Base-by-base conservation (phyloP, 768 basidiomycete species). In the Trametes cingulata region DNA sequence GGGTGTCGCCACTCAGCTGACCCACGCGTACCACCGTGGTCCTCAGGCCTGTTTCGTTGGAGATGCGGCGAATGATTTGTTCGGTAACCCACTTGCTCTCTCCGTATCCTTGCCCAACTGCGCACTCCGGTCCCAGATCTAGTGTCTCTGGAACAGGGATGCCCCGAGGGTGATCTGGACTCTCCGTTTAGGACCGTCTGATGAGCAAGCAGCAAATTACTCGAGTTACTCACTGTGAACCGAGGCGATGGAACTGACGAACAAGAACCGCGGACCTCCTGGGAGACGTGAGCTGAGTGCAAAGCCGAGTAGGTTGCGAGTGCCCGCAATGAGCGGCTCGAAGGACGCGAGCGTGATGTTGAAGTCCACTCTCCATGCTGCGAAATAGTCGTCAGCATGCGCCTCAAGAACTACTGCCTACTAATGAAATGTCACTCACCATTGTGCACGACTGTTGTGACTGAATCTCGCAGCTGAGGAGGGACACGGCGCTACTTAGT, bases 41-140 rank as follows among this genome's bases (percentile, higher is more conserved):
- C 7, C 71, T 70, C 3, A 82, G 57, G 3, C 76, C 72, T 8
- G 78, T 78, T 47, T 63, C 35, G 13, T 56, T 59, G 2, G 68
- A 40, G 56, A 3, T n/a, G n/a, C n/a, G n/a, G 67, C 67, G 25
- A 83, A 72, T n/a, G 8, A 82, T 67, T 72, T 78, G 65, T 67
- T 82, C 80, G 0, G 75, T 63, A 3, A 75, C 61, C 59, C 78
- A 82, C 65, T 84, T 84, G 0, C 72, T 68, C 56, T 81, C 80
- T 13, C 78, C 73, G 50, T 83, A 83, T 0, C 82, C 82, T 17
- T 56, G 62, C 1, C 78, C 78, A 2, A 73, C 52, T 0, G 79
- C 75, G n/a, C 73, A 63, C 2, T 63, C 56, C 0, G 76, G 65
- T 19, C 78, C 43, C 17, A 47, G 71, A 0, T 67, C 58, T 33